These are phyloP conservation scores for Penicillium cinerascens DNA, from an alignment of 495 filamentous ascomycete species.

Conservation along the genomic window DNA sequence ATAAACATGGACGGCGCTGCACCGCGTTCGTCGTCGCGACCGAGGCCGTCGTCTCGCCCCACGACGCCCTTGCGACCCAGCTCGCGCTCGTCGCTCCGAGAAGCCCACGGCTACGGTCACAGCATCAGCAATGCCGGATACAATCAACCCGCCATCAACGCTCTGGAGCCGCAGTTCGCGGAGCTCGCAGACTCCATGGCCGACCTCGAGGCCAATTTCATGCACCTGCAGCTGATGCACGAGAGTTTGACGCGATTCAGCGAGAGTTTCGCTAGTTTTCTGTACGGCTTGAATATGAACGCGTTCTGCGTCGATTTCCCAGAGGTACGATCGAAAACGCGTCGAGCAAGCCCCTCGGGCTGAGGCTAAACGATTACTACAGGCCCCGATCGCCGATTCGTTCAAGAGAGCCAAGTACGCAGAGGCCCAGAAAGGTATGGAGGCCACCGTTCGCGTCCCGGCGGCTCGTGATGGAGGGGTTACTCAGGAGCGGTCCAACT, in stretches of 20 bases:
- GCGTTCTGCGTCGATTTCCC: slow-evolving; percentile 98
- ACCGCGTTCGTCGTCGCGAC: slow-evolving; percentile 40
- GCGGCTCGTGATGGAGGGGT: neutral
- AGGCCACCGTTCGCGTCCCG: neutral
- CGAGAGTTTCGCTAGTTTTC: slow-evolving; percentile 91
- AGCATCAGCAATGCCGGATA: slow-evolving; percentile 41
- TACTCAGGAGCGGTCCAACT: neutral
- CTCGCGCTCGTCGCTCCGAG: slow-evolving; percentile 82
- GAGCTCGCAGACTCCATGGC: slow-evolving; percentile 93
- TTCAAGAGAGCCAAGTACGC: slow-evolving; percentile 66
- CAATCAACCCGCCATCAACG: slow-evolving; percentile 70
- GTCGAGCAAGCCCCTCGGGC: slow-evolving; percentile 1
- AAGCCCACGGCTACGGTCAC: slow-evolving; percentile 54
- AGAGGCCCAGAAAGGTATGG: slow-evolving; percentile 41
- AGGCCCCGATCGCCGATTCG: slow-evolving; percentile 67
- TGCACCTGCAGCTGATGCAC: slow-evolving; percentile 95
- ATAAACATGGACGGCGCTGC: slow-evolving; percentile 32
- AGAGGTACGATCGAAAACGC: slow-evolving; percentile 55
- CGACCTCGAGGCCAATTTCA: slow-evolving; percentile 94
- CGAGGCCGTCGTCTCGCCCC: slow-evolving; percentile 64
- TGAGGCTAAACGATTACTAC: neutral
- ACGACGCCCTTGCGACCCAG: slow-evolving; percentile 90
- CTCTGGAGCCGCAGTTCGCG: slow-evolving; percentile 83
- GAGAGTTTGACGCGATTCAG: slow-evolving; percentile 91
- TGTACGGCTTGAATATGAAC: slow-evolving; percentile 98